A percentile compares a stretch with the other conserved stretches of the same genome.
Conservation (phyloP, 805 yeast genomes). For the Yamadazyma paraphyllophila region DNA sequence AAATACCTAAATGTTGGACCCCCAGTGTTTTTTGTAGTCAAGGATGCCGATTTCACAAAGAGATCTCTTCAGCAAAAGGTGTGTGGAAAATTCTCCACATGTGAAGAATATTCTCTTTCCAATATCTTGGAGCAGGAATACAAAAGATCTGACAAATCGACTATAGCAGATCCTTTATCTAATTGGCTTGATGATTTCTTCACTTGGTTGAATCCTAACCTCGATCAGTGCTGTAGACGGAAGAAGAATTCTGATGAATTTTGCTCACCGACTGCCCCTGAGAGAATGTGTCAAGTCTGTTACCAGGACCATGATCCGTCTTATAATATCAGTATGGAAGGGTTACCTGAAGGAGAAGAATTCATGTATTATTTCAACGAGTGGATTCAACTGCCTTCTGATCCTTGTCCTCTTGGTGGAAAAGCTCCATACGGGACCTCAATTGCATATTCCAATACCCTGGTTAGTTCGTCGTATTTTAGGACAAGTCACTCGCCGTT, state of each 20-base stretch:
- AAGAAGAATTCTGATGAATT: conserved; percentile 54
- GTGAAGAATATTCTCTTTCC: conserved; percentile 73
- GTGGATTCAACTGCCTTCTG: conserved; percentile 85
- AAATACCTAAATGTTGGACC: conserved; percentile 82
- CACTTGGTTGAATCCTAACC: conserved; percentile 79
- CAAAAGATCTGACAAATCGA: conserved; percentile 59
- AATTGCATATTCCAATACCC: conserved; percentile 42
- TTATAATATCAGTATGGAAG: conserved; percentile 75
- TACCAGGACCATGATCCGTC: conserved; percentile 54
- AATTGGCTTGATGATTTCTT: conserved; percentile 93
- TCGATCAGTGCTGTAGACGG: conserved; percentile 82
- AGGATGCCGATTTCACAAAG: conserved; percentile 59
- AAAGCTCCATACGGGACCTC: conserved; percentile 82
- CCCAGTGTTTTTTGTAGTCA: conserved; percentile 84
- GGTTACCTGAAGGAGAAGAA: conserved; percentile 70
- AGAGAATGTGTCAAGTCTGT: conserved; percentile 73
- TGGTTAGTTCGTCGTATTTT: conserved; percentile 62
- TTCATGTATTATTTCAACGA: conserved; percentile 70
- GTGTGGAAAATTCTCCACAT: conserved; percentile 86
- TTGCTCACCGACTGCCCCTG: conserved; percentile 66
- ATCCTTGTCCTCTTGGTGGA: conserved; percentile 94
- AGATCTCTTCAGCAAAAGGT: conserved; percentile 65
- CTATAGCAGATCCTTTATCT: conserved; percentile 78
- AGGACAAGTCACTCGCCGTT: conserved; percentile 78
- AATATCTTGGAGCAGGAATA: conserved; percentile 85